Evolutionary conservation across 2,329 filamentous ascomycete genomes (phyloP), one percentile per base, ranked within the genome.

Genomic region (Pyricularia sp.): DNA sequence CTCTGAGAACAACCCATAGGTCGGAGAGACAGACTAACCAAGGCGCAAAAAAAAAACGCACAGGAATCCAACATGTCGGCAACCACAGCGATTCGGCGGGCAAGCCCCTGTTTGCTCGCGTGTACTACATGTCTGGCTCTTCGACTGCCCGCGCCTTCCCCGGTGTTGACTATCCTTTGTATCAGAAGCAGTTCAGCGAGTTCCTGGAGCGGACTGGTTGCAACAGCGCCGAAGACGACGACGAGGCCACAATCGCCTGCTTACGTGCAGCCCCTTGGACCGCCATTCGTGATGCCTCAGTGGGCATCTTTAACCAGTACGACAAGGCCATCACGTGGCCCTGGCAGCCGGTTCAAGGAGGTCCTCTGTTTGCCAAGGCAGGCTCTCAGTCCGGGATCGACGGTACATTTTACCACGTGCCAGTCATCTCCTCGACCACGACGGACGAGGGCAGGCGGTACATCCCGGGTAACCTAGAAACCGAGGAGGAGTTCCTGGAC

Each of bases 291-390:
- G 33, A 50, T 4, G 65, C 65, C n/a, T 67, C 65, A 1, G 65
- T 67, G 10, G 25, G n/a, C 9, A 76, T 80, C 1, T 81, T 77
- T 63, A 70, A 74, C 42, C 71, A 72, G 33, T 80, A 80, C 71
- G 76, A 77, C 68, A 74, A 75, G 0, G 76, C 76, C 14, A 72
- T 81, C 28, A 75, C 77, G 4, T 81, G 79, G 79, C 76, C 86
- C 0, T 88, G 86, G 76, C 86, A 87, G 71, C 86, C 85, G 0
- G 84, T 86, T 4, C 84, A 87, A 64, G 75, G 76, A 67, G 74
- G 74, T 31, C 72, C 75, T 23, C 69, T 76, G 23, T 77, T 77
- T 68, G 71, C 71, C 14, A 72, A 72, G 23, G 70, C 72, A 14
- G 75, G 75, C 3, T 70, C 77, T 20, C 72, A 74, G 28, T 72